Evolutionary conservation across 2,329 filamentous ascomycete species (phyloP).

Genomic region (Epichloe amarillans): DNA sequence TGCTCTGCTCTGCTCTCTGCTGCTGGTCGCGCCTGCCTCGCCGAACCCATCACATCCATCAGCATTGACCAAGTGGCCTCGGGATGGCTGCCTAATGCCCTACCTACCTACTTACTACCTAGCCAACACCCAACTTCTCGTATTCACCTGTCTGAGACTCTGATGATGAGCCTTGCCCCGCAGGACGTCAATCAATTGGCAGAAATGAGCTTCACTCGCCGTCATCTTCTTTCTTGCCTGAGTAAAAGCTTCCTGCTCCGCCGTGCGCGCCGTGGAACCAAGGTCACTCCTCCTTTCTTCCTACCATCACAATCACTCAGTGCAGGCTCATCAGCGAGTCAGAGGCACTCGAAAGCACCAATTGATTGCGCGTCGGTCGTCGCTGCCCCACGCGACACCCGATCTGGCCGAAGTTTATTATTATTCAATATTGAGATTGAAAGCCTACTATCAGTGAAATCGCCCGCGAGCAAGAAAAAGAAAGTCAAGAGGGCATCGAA

Average conservation of each 20-base stretch:
- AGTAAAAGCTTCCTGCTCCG: not conserved
- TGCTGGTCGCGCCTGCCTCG: conserved; percentile 1
- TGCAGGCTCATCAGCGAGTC: not conserved
- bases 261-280: not conserved
- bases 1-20: not conserved
- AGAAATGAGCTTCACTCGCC: not conserved
- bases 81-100: not conserved
- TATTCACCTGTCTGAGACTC: not conserved
- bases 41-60: not conserved
- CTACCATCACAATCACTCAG: not conserved
- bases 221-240: not conserved
- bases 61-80: not conserved
- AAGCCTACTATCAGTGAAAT: not conserved
- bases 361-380: not conserved
- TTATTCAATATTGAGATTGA: not conserved
- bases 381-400: not conserved
- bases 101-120: not conserved
- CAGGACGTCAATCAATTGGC: not conserved
- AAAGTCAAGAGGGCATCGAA: not conserved
- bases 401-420: not conserved
- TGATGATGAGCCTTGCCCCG: not conserved
- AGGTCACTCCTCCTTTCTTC: not conserved
- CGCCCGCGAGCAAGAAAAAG: not conserved
- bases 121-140: conserved; percentile 2
- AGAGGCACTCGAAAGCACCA: not conserved